Conservation (phyloP, 345 rosid species). For the Populus alba region DNA sequence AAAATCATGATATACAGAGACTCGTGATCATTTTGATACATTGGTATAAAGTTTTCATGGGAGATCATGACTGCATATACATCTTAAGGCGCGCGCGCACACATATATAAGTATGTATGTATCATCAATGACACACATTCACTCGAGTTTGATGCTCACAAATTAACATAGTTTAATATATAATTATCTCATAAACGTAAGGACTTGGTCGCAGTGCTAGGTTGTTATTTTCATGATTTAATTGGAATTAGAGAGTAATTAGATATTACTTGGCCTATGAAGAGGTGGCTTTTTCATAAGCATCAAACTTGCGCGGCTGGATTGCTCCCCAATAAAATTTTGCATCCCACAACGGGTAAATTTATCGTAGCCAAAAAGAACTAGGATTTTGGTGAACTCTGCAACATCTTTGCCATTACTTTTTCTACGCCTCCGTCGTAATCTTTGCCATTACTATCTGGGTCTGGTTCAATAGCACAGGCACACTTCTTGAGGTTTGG, state of each 20-base stretch:
- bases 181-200: neutral
- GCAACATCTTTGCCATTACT: slow-evolving; percentile 6
- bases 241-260: neutral
- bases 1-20: no score
- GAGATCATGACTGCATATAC: no score
- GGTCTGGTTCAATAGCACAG: slow-evolving; percentile 25
- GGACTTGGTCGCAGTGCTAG: neutral
- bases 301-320: neutral
- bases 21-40: neutral
- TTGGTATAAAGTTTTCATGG: neutral
- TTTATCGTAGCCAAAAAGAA: no score
- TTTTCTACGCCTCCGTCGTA: slow-evolving; percentile 34
- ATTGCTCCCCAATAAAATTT: no score
- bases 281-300: no score
- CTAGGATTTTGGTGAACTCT: neutral
- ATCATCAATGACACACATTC: no score
- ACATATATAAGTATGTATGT: no score
- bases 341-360: no score
- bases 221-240: neutral
- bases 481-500: neutral
- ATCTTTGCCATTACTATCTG: slow-evolving; percentile 45
- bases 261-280: no score
- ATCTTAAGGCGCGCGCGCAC: no score
- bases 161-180: no score
- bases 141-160: neutral